These are phyloP conservation scores for Solanum hybrid DNA, from an alignment of 305 asterid species.

Conservation along the genomic window DNA sequence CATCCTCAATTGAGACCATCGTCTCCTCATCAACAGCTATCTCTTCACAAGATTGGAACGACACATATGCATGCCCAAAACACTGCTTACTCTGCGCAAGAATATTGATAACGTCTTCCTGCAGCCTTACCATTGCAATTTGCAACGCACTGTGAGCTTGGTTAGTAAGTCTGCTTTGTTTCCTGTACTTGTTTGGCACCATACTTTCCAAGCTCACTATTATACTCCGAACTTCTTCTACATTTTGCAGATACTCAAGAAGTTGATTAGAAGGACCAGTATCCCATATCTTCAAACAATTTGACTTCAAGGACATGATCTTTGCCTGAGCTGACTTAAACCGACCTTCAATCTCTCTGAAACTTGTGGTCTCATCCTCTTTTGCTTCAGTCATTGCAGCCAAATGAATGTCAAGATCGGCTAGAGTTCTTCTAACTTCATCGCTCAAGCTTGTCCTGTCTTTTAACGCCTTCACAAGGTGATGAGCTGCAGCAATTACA, in stretches of 20 bases:
- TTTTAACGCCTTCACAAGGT: constrained; percentile 48
- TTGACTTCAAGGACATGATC: constrained; percentile 34
- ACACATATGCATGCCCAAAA: constrained; percentile 16
- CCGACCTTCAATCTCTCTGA: constrained; percentile 23
- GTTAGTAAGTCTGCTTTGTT: constrained; percentile 22
- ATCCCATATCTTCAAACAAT: constrained; percentile 38
- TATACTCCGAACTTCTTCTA: constrained; percentile 37
- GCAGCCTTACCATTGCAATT: constrained; percentile 49
- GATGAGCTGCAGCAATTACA: constrained; percentile 48
- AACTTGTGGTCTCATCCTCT: constrained; percentile 17
- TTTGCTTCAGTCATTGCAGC: constrained; percentile 21
- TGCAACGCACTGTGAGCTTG: constrained; percentile 36
- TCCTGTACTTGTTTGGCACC: constrained; percentile 7
- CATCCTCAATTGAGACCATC: constrained; percentile 30
- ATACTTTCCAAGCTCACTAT: constrained; percentile 13
- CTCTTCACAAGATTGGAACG: constrained; percentile 17
- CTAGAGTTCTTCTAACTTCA: constrained; percentile 21
- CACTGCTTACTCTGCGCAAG: constrained; percentile 40
- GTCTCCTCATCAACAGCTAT: constrained; percentile 30
- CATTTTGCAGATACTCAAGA: constrained; percentile 37
- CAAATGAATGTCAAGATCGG: constrained; percentile 35
- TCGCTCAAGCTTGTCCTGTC: constrained; percentile 18
- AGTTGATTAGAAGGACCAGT: constrained; percentile 16
- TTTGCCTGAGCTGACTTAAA: constrained; percentile 29
- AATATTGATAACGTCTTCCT: constrained; percentile 35